phyloP scores from a whole-genome alignment of 768 basidiomycete species.

The Obba rivulosa region DNA sequence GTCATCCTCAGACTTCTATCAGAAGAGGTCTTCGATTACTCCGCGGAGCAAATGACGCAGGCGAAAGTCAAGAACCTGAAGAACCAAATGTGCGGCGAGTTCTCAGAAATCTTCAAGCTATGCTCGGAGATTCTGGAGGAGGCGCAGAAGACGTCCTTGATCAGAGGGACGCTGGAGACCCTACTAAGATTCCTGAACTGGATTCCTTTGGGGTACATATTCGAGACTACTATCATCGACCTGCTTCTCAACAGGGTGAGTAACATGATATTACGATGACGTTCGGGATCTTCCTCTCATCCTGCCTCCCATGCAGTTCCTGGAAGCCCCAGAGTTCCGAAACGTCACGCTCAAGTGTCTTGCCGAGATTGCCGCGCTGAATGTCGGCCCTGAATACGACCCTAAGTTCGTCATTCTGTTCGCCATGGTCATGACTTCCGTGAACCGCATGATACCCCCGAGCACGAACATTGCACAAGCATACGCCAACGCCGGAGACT shows the following conservation, averaged over 20 bases:
- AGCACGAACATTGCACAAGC: conserved; percentile 92
- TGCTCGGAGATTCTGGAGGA: conserved; percentile 96
- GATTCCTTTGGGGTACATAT: conserved; percentile 99
- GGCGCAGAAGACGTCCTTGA: conserved; percentile 92
- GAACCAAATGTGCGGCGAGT: conserved; percentile 96
- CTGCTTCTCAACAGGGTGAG: conserved; percentile 84
- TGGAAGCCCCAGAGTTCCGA: conserved; percentile 94
- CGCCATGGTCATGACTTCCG: conserved; percentile 95
- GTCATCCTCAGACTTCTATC: conserved; percentile 94
- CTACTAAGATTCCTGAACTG: conserved; percentile 95
- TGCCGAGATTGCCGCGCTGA: conserved; percentile 92
- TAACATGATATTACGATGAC: conserved; percentile 8
- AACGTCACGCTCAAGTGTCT: conserved; percentile 96
- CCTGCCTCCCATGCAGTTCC: conserved; percentile 55
- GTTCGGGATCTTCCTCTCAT: conserved; percentile 7
- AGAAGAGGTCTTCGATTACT: conserved; percentile 98
- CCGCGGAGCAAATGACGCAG: conserved; percentile 98
- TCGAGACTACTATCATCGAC: conserved; percentile 97
- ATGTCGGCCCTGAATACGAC: conserved; percentile 95
- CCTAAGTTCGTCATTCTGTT: conserved; percentile 97
- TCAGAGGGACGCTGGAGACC: conserved; percentile 93
- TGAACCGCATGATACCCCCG: conserved; percentile 96
- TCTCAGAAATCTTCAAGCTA: conserved; percentile 95
- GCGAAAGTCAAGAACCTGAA: conserved; percentile 96
- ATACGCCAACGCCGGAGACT: conserved; percentile 83